phyloP scores from a whole-genome alignment of 1,139 yeast species.

The Kodamaea sp. region DNA sequence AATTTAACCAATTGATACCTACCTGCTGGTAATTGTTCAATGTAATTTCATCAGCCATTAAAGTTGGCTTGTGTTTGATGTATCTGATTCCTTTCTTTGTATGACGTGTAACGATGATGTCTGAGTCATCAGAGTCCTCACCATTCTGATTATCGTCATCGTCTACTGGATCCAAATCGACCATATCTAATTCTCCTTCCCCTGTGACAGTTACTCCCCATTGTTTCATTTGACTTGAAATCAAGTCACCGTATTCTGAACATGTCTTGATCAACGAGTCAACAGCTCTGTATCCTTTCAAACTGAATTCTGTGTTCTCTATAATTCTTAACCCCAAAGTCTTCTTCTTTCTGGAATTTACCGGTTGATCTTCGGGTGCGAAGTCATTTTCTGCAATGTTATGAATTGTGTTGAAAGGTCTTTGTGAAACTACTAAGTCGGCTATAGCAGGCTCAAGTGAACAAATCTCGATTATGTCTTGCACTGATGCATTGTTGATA shows the following conservation, averaged over 20 bases:
- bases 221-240: constrained; percentile 68
- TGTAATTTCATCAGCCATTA: constrained; percentile 62
- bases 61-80: constrained; percentile 69
- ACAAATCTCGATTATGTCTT: constrained; percentile 80
- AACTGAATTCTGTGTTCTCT: constrained; percentile 66
- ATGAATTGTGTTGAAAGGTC: constrained; percentile 69
- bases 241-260: constrained; percentile 69
- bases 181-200: constrained; percentile 60
- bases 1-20: constrained; percentile 89
- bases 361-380: constrained; percentile 21
- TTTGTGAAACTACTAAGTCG: constrained; percentile 52
- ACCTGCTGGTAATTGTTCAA: constrained; percentile 91
- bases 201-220: constrained; percentile 87
- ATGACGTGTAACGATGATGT: constrained; percentile 11
- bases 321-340: constrained; percentile 75
- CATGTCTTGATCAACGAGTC: constrained; percentile 87
- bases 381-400: constrained; percentile 52
- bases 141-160: constrained; percentile 16
- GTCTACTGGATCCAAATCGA: constrained; percentile 35
- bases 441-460: constrained; percentile 72
- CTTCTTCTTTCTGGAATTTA: constrained; percentile 38
- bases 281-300: constrained; percentile 90
- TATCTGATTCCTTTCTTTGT: constrained; percentile 40
- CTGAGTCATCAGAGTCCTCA: constrained; percentile 21
- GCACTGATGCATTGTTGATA: constrained; percentile 71